Base-by-base conservation (phyloP, 2,329 filamentous ascomycete genomes). In the Epicoccum sorghinum region DNA sequence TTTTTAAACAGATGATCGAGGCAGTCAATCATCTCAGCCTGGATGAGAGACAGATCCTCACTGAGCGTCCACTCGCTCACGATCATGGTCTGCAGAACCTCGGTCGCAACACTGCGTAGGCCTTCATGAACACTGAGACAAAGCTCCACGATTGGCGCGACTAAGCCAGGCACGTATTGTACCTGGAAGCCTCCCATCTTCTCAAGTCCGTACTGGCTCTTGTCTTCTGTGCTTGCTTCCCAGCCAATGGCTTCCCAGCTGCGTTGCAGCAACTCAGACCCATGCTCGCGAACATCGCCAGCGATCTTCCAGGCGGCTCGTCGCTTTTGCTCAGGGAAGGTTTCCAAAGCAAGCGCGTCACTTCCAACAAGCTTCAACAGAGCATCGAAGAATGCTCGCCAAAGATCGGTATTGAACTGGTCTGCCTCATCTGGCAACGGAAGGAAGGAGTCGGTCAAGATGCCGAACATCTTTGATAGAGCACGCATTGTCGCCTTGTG, bases 251-350 rank as follows among this genome's bases (percentile, higher is more conserved):
- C 90, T 70, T 96, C 91, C 95, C 95, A 99, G 5, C 89, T 93
- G 25, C 86, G 84, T 57, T 89, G 86, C 30, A 99, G 79, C 7
- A 99, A 80, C 45, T 93, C 90, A 4, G 95, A 93, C 13, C 96
- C 95, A 61, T 91, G 85, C 73, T 98, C 93, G 51, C 95, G 85
- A 45, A 99, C 91, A 76, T 99, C 96, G 5, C 95, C 95, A 4
- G 93, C 95, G 70, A 99, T 97, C 78, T 98, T 99, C 95, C 96
- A 99, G 1, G 98, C 93, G 0, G 95, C 93, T 50, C 95, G 83
- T 40, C 95, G 83, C 78, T 98, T 99, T 77, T 99, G 95, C 73
- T 99, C 96, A 0, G 95, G 92, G 70, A 97, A 98, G 0, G 93
- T 96, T 72, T 99, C 95, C 33, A 99, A 83, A 0, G 95, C 93